A percentile compares a stretch with the other conserved stretches of the same genome.
These are phyloP conservation scores for Sinapis alba DNA, from an alignment of 441 rosid species.

Conservation along the genomic window DNA sequence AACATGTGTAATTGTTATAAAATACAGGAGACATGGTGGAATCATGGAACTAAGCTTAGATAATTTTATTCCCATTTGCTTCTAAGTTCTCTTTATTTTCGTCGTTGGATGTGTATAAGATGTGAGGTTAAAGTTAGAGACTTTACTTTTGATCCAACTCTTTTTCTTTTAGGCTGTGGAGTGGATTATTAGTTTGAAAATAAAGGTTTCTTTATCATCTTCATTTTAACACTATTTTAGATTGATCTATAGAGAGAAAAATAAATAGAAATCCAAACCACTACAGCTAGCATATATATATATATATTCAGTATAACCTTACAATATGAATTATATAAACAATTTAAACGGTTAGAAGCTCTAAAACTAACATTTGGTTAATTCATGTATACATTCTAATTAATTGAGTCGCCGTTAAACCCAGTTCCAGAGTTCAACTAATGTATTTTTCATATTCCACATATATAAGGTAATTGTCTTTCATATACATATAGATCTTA, in stretches of 20 bases:
- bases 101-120: background rate
- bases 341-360: background rate
- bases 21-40: background rate
- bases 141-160: conserved; percentile 18
- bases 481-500: too few relatives aligned
- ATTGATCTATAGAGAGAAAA: background rate
- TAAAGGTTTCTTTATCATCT: background rate
- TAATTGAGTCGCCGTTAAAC: background rate
- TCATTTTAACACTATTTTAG: conserved; percentile 20
- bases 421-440: too few relatives aligned
- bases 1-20: conserved; percentile 10
- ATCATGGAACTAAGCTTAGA: background rate
- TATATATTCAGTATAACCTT: background rate
- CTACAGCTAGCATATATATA: background rate
- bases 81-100: too few relatives aligned
- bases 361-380: background rate
- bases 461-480: too few relatives aligned
- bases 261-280: background rate
- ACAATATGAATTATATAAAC: background rate
- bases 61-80: background rate
- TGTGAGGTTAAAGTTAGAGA: conserved; percentile 10
- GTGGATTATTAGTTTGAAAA: conserved; percentile 21
- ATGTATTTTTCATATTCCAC: too few relatives aligned
- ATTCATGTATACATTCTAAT: background rate
- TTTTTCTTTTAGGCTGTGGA: conserved; percentile 14